Conservation (phyloP, 805 yeast genomes). For the Nakazawaea pomicola region DNA sequence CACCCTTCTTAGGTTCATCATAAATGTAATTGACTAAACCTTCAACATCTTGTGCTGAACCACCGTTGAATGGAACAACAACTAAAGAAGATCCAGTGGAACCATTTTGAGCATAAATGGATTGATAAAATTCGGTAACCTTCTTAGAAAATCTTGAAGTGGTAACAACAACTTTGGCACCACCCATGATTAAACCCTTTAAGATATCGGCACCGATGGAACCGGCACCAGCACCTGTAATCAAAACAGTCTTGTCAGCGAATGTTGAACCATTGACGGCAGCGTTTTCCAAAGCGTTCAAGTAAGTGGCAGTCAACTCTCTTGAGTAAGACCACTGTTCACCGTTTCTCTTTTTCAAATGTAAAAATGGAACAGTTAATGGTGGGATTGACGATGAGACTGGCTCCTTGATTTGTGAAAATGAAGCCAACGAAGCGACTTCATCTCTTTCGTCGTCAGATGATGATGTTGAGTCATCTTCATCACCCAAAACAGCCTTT, state of each 20-base stretch:
- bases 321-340: conserved; percentile 77
- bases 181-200: conserved; percentile 94
- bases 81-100: conserved; percentile 86
- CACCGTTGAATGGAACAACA: conserved; percentile 99
- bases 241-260: conserved; percentile 80
- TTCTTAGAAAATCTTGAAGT: conserved; percentile 92
- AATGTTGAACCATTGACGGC: conserved; percentile 92
- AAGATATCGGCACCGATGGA: conserved; percentile 97
- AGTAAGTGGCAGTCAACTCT: conserved; percentile 66
- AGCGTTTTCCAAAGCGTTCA: conserved; percentile 89
- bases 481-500: conserved; percentile 39
- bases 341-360: conserved; percentile 79
- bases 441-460: conserved; percentile 63
- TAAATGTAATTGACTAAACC: conserved; percentile 83
- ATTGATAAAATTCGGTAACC: conserved; percentile 94
- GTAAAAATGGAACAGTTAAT: conserved; percentile 92
- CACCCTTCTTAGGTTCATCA: conserved; percentile 76
- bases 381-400: conserved; percentile 71
- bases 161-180: conserved; percentile 95
- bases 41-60: conserved; percentile 89
- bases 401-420: conserved; percentile 62
- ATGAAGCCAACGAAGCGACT: conserved; percentile 78
- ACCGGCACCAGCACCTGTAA: conserved; percentile 99
- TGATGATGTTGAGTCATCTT: conserved; percentile 45
- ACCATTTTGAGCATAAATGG: conserved; percentile 88